Evolutionary conservation across 1,284 basidiomycete genomes (phyloP), one percentile per base, ranked within the genome.

Genomic region (Leccinum ponderosum): DNA sequence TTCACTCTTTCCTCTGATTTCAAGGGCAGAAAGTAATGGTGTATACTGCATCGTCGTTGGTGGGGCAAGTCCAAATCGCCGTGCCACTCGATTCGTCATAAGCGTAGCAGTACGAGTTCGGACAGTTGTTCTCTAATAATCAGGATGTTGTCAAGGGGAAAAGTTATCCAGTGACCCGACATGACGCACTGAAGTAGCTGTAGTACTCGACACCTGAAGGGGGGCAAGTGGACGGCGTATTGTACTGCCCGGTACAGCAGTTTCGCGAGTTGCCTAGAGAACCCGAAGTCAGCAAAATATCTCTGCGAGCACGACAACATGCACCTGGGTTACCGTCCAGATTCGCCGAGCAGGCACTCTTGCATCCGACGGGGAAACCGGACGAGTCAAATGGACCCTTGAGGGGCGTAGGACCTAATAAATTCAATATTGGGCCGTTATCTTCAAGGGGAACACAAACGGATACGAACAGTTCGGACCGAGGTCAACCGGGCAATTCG

Each of bases 301-400:
- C n/a, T 25, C 48, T 47, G n/a, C n/a, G 17, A 17, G 42, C n/a
- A 47, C 50, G 35, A 3, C 14, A 37, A 37, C 14, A 67, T 73
- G 14, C 64, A 78, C 79, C 33, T 50, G 76, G 78, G 64, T 82
- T 62, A 11, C 71, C 69, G 48, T 68, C 70, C 22, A 83, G 70
- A 61, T 81, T 77, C 4, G 82, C 82, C 1, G 68, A 65, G 65
- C 83, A 86, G 1, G 83, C 80, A 55, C 77, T 80, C 68, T 80
- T 80, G 74, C 83, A 85, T 31, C 83, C 84, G 4, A 81, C 75
- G 1, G 76, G 72, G 62, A 73, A 71, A 15, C 81, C 83, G 5
- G 69, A 69, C 1, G 74, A 72, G 62, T 83, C 77, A 57, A 65
- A 75, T 2, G 80, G 80, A 11, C 80, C 82, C 53, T 72, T 68